A percentile compares a stretch with the other conserved stretches of the same genome.
Evolutionary conservation across 192 early-diverging fungal genomes (phyloP).

Genomic region (Coemansia sp.): DNA sequence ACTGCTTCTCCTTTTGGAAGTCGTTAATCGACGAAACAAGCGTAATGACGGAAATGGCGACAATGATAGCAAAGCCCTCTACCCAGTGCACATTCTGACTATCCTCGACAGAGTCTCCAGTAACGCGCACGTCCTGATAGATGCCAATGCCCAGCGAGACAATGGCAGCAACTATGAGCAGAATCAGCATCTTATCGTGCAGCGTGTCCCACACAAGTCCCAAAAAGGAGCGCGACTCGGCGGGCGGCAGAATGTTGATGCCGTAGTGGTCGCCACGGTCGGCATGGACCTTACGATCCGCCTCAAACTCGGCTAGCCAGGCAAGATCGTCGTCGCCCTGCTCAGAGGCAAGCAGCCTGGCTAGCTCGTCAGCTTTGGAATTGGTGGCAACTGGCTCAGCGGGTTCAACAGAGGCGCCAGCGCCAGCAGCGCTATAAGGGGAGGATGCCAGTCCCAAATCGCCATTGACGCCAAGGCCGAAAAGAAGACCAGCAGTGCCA

Average conservation of each 20-base stretch:
- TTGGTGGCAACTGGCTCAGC: background rate
- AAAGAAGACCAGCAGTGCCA: conserved; percentile 33
- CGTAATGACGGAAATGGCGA: conserved; percentile 77
- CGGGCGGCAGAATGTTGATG: conserved; percentile 66
- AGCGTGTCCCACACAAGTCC: conserved; percentile 78
- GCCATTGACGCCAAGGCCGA: conserved; percentile 21
- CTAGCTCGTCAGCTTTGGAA: conserved; percentile 18
- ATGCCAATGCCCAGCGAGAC: conserved; percentile 77
- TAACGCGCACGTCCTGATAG: conserved; percentile 71
- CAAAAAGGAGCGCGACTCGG: conserved; percentile 68
- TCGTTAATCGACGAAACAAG: conserved; percentile 78
- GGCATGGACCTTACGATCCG: conserved; percentile 45
- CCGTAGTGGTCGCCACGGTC: conserved; percentile 65
- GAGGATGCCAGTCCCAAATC: conserved; percentile 27
- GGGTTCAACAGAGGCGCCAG: background rate
- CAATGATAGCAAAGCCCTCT: conserved; percentile 81
- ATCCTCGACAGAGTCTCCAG: conserved; percentile 39
- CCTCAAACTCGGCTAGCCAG: conserved; percentile 49
- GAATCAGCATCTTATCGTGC: conserved; percentile 79
- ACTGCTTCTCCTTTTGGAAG: conserved; percentile 84
- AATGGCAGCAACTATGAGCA: conserved; percentile 73
- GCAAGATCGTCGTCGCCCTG: conserved; percentile 23
- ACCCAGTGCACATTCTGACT: conserved; percentile 70
- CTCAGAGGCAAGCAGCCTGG: conserved; percentile 34
- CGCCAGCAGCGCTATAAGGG: background rate